Base-by-base conservation (phyloP, 805 yeast species). In the Kuraishia molischiana region DNA sequence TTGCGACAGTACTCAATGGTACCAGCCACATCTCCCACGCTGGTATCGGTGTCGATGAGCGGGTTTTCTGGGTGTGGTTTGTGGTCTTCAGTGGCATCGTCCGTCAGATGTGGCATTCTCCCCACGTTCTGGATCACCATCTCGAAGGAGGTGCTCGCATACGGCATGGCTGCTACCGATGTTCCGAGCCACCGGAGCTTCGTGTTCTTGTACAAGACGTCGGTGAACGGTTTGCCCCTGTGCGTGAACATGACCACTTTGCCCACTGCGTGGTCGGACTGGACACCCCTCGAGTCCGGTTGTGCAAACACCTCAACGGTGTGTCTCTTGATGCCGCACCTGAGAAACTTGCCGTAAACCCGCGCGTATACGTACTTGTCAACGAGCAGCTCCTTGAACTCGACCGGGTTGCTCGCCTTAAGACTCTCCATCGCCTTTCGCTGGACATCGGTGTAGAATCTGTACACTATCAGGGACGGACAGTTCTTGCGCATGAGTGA, bases 171-270 rank as follows among this genome's bases (percentile, higher is more conserved):
- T 10, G 34, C 11, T n/a, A 42, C 43, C 8, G 44, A 34, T 2
- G 45, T 44, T 13, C 48, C 48, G 10, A 44, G 44, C 37, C 44
- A 42, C 15, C 48, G 37, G 18, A 44, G 36, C 28, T 31, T 38
- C n/a, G 45, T 42, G 4, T 36, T 35, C 32, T 40, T 42, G 35
- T 44, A 44, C 13, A 44, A 24, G 10, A 41, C 18, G 29, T 44
- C 48, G 14, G 45, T 39, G 34, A 40, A 44, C 4, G 48, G 48
- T 18, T 44, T 44, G n/a, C 40, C 37, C 8, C 43, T 24, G 24
- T 40, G 41, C 15, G 39, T 40, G 31, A 44, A 44, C 42, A 44
- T 40, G 19, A 35, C 35, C 21, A 42, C 36, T 24, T 36, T 24
- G 41, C 40, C 39, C 5, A 30, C 24, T 13, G 33, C 32, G 6